Conservation (phyloP, 2,329 filamentous ascomycete genomes). For the Beauveria asiatica region DNA sequence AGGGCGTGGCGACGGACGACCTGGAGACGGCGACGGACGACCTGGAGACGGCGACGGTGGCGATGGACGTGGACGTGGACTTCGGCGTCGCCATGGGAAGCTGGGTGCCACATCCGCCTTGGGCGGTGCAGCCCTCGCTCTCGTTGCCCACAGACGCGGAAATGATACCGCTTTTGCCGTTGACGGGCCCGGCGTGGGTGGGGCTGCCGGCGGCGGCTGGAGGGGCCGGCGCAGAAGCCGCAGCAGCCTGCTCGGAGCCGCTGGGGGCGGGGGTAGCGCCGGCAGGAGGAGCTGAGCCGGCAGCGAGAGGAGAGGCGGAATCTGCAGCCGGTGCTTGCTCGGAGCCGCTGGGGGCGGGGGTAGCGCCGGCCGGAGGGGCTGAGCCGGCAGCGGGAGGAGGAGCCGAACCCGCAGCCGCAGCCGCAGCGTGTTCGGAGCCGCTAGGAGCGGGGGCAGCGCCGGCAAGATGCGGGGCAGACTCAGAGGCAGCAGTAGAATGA, state of each 20-base stretch:
- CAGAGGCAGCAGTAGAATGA: background rate
- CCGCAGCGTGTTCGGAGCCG: too few species aligned
- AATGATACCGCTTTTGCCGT: slow-evolving; percentile 2
- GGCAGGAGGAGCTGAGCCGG: background rate
- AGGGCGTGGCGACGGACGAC: background rate
- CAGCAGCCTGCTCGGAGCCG: background rate
- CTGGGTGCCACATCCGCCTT: background rate
- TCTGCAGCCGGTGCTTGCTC: background rate
- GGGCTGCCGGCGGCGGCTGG: background rate
- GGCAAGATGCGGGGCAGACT: too few species aligned
- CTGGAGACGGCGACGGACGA: background rate
- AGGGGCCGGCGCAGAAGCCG: background rate
- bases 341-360: background rate
- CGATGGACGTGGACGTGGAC: background rate
- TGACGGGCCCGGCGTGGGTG: background rate
- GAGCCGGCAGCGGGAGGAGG: too few species aligned
- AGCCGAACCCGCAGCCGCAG: too few species aligned
- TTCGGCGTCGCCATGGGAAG: background rate
- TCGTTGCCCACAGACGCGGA: background rate
- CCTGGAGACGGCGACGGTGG: background rate
- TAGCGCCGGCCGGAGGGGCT: too few species aligned
- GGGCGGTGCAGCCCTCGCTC: background rate
- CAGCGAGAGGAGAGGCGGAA: background rate
- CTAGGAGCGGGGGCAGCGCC: too few species aligned
- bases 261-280: background rate